Evolutionary conservation across 2,329 filamentous ascomycete genomes (phyloP).

Genomic region (Aspergillus sp.): DNA sequence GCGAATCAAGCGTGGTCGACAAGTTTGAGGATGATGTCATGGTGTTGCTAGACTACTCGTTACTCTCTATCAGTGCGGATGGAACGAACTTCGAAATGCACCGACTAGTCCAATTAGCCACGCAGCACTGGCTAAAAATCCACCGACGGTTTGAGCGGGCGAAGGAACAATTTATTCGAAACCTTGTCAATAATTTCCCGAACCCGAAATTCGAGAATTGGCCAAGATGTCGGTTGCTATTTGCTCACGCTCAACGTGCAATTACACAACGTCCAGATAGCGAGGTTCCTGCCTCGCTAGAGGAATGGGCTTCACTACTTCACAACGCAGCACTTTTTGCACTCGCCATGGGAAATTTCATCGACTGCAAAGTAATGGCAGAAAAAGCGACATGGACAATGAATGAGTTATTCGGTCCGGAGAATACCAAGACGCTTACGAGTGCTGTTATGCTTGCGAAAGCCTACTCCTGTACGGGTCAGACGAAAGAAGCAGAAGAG

Average conservation of each 20-base stretch:
- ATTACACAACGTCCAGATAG: conserved; percentile 7
- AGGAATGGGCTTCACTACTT: conserved; percentile 2
- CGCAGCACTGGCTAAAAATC: conserved; percentile 16
- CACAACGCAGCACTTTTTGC: conserved; percentile 5
- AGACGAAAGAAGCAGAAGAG: conserved; percentile 13
- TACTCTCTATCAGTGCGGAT: conserved; percentile 9
- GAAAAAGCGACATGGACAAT: too few species aligned
- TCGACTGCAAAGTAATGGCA: too few species aligned
- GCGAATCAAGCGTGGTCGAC: conserved; percentile 1
- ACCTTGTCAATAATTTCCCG: conserved; percentile 13
- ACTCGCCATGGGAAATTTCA: too few species aligned
- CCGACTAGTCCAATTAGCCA: conserved; percentile 18
- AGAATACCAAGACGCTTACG: conserved; percentile 2
- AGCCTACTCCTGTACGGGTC: conserved; percentile 7
- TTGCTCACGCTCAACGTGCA: conserved; percentile 16
- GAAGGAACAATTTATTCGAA: conserved; percentile 14
- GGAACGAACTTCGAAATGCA: conserved; percentile 15
- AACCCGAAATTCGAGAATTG: conserved; percentile 16
- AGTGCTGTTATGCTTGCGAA: conserved; percentile 10
- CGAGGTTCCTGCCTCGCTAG: background rate
- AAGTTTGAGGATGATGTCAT: conserved; percentile 15
- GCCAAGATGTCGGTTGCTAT: conserved; percentile 13
- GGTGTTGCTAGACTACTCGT: conserved; percentile 12
- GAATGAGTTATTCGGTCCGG: background rate
- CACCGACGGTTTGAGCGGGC: conserved; percentile 16